These are phyloP conservation scores for Besnoitia besnoiti DNA, from an alignment of 169 alveolate species.

Conservation along the genomic window DNA sequence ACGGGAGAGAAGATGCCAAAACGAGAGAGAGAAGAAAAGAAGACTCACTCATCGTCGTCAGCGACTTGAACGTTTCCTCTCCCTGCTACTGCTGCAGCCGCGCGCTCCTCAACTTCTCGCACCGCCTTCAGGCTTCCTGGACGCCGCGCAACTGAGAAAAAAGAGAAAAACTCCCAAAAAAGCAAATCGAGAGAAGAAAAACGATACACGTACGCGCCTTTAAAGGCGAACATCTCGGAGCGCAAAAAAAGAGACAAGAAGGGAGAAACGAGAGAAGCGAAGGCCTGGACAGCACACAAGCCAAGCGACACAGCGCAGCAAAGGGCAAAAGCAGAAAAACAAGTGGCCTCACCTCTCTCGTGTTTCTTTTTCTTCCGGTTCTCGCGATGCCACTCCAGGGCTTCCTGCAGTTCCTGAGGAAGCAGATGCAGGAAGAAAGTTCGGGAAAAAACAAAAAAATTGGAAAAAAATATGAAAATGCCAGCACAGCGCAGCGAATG, in stretches of 20 bases:
- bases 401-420: conserved; percentile 41
- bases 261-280: neutral
- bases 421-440: neutral
- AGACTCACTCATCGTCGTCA: conserved; percentile 20
- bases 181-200: no score
- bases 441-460: neutral
- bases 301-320: neutral
- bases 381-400: conserved; percentile 57
- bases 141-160: neutral
- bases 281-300: neutral
- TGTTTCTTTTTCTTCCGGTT: conserved; percentile 56
- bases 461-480: neutral
- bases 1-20: neutral
- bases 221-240: no score
- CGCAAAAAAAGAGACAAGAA: neutral
- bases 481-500: neutral
- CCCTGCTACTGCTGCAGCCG: neutral
- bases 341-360: conserved; percentile 31
- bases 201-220: no score
- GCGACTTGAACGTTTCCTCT: neutral
- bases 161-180: neutral
- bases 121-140: conserved; percentile 34
- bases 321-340: no score
- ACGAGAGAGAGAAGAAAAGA: neutral
- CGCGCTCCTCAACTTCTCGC: neutral